A percentile compares a stretch with the other conserved stretches of the same genome.
phyloP scores from a whole-genome alignment of 2,329 filamentous ascomycete species.

The Epichloe gansuensis region DNA sequence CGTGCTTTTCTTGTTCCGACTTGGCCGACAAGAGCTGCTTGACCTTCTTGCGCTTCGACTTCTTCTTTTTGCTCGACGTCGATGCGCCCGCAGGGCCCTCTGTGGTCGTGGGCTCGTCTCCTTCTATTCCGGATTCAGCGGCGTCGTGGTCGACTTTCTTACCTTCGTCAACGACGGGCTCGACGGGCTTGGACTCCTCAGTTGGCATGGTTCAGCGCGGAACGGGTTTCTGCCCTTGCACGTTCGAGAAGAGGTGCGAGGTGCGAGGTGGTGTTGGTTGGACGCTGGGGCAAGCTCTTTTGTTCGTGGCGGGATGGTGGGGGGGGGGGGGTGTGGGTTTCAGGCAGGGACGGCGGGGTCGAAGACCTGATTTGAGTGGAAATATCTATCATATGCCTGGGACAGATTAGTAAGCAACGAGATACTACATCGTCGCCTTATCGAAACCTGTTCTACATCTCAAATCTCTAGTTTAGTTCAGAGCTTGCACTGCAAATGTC shows the following conservation, averaged over 20 bases:
- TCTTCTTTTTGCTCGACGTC: slow-evolving; percentile 29
- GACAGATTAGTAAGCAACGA: too few species aligned
- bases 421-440: too few species aligned
- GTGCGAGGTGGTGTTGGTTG: background rate
- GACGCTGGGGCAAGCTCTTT: background rate
- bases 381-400: too few species aligned
- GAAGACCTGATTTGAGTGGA: too few species aligned
- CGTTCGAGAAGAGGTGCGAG: background rate
- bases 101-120: slow-evolving; percentile 28
- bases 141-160: slow-evolving; percentile 27
- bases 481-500: too few species aligned
- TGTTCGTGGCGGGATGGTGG: slow-evolving; percentile 2
- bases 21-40: slow-evolving; percentile 30
- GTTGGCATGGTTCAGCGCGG: slow-evolving; percentile 27
- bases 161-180: slow-evolving; percentile 36
- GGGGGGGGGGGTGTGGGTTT: background rate
- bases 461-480: too few species aligned
- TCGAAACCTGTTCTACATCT: too few species aligned
- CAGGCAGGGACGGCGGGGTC: too few species aligned
- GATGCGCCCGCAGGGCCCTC: slow-evolving; percentile 19
- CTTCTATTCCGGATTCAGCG: slow-evolving; percentile 34
- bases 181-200: slow-evolving; percentile 51
- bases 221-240: background rate
- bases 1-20: slow-evolving; percentile 22
- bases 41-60: slow-evolving; percentile 52